A percentile compares a stretch with the other conserved stretches of the same genome.
Evolutionary conservation across 1,284 basidiomycete species (phyloP).

Genomic region (Puccinia brachypodii): DNA sequence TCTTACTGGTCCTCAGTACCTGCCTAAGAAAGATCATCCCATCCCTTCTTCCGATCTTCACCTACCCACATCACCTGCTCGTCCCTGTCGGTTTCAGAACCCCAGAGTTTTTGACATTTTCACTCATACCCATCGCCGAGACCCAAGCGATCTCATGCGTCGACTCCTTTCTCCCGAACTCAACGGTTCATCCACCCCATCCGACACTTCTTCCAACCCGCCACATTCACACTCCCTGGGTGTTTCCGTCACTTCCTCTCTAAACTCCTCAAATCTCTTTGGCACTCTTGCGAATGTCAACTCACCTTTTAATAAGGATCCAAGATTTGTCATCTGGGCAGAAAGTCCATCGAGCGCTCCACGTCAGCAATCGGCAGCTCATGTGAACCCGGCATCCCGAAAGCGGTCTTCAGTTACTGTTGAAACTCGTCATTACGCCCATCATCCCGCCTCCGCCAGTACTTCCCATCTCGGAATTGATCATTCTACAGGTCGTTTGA

Average conservation of each 20-base stretch:
- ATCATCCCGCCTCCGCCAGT: slow-evolving; percentile 39
- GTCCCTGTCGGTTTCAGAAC: slow-evolving; percentile 31
- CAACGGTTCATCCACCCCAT: slow-evolving; percentile 5
- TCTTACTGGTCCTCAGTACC: slow-evolving; percentile 35
- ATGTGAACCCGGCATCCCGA: neutral
- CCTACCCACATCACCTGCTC: slow-evolving; percentile 22
- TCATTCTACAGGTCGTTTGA: slow-evolving; percentile 28
- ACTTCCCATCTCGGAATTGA: slow-evolving; percentile 28
- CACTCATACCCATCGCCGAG: slow-evolving; percentile 12
- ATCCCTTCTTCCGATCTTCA: slow-evolving; percentile 23
- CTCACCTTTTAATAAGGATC: slow-evolving; percentile 63
- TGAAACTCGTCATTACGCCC: slow-evolving; percentile 19
- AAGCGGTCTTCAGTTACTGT: slow-evolving; percentile 20
- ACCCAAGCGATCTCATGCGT: slow-evolving; percentile 49
- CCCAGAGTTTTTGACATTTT: slow-evolving; percentile 29
- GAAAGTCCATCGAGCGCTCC: neutral
- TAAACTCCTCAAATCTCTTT: slow-evolving; percentile 60
- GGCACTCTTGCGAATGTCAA: neutral
- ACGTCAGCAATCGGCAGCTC: slow-evolving; percentile 1
- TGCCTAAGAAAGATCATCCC: neutral
- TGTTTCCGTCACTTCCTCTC: slow-evolving; percentile 17
- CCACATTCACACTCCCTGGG: slow-evolving; percentile 6
- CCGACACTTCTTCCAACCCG: slow-evolving; percentile 1
- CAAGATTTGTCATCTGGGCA: slow-evolving; percentile 83
- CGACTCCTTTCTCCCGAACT: slow-evolving; percentile 13